Evolutionary conservation across 2,329 filamentous ascomycete genomes (phyloP), one percentile per base, ranked within the genome.

Genomic region (Cladosporium sp.): DNA sequence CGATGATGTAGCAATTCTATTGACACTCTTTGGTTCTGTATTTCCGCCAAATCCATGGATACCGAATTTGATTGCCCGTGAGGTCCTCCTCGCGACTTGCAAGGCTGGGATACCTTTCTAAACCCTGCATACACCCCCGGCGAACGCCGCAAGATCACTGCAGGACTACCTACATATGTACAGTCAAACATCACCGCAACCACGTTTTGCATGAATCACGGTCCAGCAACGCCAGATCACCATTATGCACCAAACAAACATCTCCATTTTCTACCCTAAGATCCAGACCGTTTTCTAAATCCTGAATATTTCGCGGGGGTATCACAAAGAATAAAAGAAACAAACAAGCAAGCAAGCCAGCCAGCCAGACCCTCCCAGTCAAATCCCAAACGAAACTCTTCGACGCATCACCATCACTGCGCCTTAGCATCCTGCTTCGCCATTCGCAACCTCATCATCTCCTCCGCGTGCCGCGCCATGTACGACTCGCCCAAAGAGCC

Each of bases 401-500:
- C 37, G 11, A n/a, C 35, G 7, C 5, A 12, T 46, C 40, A 23
- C 16, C 18, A 31, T 55, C 49, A 62, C 33, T 40, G 46, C 60
- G 60, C 60, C 49, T 62, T 62, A 14, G 23, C 61, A 2, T 63
- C 61, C 49, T 63, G 50, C 50, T 56, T 63, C 35, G 61, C 61
- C 60, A 40, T 44, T 4, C 61, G 23, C 50, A 56, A 31, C 50
- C 61, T 55, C 50, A 55, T 46, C 61, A 63, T 63, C 26, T 65
- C 63, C 56, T 75, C 73, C n/a, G 75, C 75, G 35, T 75, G 73
- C 26, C 69, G 65, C 11, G 71, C 72, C 76, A 78, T 78, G 57
- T 72, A 78, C 6, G 67, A 71, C 70, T 77, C 76, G 11, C 76
- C 76, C 26, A 77, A 57, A 49, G 69, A 72, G n/a, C 76, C 74